Base-by-base conservation (phyloP, 2,329 filamentous ascomycete species). In the Fusarium kyushuense region DNA sequence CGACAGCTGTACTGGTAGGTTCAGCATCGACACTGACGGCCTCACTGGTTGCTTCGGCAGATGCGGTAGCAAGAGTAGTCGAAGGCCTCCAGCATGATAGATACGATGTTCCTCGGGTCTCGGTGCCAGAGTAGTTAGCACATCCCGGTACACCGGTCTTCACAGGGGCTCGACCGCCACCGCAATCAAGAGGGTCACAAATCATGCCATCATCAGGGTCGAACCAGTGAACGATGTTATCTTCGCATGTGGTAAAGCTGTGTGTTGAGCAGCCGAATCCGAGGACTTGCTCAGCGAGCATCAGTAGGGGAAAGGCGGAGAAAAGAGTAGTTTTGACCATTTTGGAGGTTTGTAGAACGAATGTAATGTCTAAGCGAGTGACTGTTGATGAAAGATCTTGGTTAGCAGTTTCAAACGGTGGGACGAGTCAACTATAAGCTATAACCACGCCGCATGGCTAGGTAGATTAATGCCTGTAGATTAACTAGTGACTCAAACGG, bases 181-280 rank as follows among this genome's bases (percentile, higher is more conserved):
- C 84, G 66, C 85, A 87, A 78, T 87, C 84, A 49, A 84, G 78
- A 63, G 82, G 73, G 16, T 81, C 78, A 77, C 85, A 87, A 69
- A 86, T 78, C 72, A 86, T 83, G 63, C 84, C 84, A 41, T 78
- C 84, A 43, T 77, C 80, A 1, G 84, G 84, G 27, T 85, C 83
- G 68, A 82, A 86, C 71, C 71, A 76, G 30, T 75, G 73, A 1
- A 73, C 73, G 25, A 75, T 75, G n/a, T 54, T 58, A 12, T 75
- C 72, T 2, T 61, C 53, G 42, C 69, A 72, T 25, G 51, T 60
- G 14, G 65, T 69, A 25, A n/a, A 71, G 23, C 61, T 71, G 11
- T 65, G 65, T 1, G 58, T 64, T 29, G 59, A 46, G 9, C 69
- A 71, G 16, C 58, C 52, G 8, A 63, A 60, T 13, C 58, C 68